phyloP scores from a whole-genome alignment of 768 basidiomycete species.

The Trametopsis cervina region DNA sequence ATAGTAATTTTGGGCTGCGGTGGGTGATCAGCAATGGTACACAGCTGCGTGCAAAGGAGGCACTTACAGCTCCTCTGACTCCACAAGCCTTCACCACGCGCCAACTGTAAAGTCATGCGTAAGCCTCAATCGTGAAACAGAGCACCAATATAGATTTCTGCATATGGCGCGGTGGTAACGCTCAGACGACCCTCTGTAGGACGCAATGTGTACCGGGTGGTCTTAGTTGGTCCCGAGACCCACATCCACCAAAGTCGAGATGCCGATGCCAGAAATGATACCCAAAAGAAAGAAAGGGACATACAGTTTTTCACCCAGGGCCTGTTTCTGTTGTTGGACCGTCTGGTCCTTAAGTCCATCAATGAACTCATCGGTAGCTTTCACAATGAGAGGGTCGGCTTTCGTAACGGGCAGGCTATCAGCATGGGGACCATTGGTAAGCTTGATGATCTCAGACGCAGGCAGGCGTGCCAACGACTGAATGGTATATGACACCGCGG shows the following conservation, averaged over 20 bases:
- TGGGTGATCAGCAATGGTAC: constrained; percentile 5
- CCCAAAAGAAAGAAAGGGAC: too few species aligned
- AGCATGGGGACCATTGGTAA: constrained; percentile 42
- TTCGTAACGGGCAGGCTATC: constrained; percentile 55
- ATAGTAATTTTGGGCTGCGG: constrained; percentile 79
- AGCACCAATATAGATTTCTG: too few species aligned
- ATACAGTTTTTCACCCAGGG: constrained; percentile 20
- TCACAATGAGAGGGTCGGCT: constrained; percentile 60
- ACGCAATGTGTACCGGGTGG: too few species aligned
- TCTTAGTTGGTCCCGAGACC: too few species aligned
- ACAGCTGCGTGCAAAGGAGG: not conserved
- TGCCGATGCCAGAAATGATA: too few species aligned
- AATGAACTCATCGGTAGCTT: constrained; percentile 75
- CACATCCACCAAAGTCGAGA: too few species aligned
- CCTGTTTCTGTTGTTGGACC: constrained; percentile 34
- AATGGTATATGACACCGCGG: constrained; percentile 46
- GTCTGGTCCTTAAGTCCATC: constrained; percentile 78
- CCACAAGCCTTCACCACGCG: constrained; percentile 67
- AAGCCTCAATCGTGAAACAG: too few species aligned
- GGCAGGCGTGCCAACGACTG: constrained; percentile 65
- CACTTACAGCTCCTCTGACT: constrained; percentile 69
- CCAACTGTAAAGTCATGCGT: too few species aligned
- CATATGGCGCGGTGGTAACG: too few species aligned
- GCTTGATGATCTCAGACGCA: constrained; percentile 65
- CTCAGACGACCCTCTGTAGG: too few species aligned